Evolutionary conservation across 2,329 filamentous ascomycete genomes (phyloP), one percentile per base, ranked within the genome.

Genomic region (Aspergillus ochraceus): DNA sequence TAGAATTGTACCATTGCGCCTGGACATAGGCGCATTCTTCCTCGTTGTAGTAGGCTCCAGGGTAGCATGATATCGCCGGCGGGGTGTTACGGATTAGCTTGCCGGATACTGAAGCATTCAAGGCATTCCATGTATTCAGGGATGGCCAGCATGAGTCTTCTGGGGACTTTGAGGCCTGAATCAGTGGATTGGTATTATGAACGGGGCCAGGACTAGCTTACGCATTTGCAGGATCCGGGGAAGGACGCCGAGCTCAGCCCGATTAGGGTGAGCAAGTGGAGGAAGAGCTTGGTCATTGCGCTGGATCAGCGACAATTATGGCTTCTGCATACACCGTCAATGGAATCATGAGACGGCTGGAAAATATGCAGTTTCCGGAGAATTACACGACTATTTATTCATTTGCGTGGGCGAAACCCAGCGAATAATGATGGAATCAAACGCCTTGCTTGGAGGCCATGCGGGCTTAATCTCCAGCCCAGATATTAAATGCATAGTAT

Each of bases 41-140:
- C 19, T 62, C 52, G 53, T 71, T 59, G 19, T 69, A 60, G 29
- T 62, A 56, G 17, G 70, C 64, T 10, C 70, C 72, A 4, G 69
- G 64, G 55, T 77, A 77, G 57, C 76, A 78, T 17, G 74, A 67
- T 32, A 66, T 63, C 11, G 73, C 76, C 6, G 71, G 60, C 5
- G 76, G 76, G 4, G 57, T 52, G 17, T 71, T 71, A n/a, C 58
- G 54, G 29, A 78, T 71, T 1, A 77, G 64, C 42, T 68, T 68
- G 10, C 76, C 76, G 1, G 62, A 63, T 17, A 78, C 57, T 0
- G 72, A 69, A 2, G 51, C 49, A 45, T 78, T 79, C 50, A 79
- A 66, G 0, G 58, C 49, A 50, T 68, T 58, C 74, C 74, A 78
- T 14, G 61, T 51, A 17, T 60, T 30, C 3, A 51, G 50, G 0